These are phyloP conservation scores for Epichloe uncinata DNA, from an alignment of 2,329 filamentous ascomycete genomes.

Conservation along the genomic window DNA sequence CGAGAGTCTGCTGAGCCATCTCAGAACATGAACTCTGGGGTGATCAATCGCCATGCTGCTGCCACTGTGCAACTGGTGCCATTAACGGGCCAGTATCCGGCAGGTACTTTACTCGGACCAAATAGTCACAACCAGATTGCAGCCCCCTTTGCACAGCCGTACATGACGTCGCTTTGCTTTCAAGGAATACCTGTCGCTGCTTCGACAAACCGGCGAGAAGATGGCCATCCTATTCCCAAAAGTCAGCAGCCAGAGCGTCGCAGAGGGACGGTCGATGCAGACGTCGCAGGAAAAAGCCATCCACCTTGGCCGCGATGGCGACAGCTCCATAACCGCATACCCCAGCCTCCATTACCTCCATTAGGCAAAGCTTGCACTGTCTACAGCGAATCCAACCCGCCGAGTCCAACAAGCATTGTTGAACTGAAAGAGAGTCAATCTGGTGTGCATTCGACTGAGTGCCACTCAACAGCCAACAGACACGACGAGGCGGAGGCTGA, in stretches of 20 bases:
- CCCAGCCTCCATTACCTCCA: slow-evolving; percentile 18
- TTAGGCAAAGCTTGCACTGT: slow-evolving; percentile 24
- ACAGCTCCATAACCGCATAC: slow-evolving; percentile 14
- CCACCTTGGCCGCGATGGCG: slow-evolving; percentile 14
- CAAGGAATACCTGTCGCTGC: not conserved
- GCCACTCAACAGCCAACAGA: not conserved
- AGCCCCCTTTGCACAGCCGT: not conserved
- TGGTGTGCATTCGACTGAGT: not conserved
- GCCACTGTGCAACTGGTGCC: not conserved
- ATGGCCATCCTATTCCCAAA: not conserved
- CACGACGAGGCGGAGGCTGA: slow-evolving; percentile 1
- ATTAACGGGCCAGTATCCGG: not conserved
- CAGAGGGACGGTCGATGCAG: not conserved
- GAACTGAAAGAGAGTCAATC: not conserved
- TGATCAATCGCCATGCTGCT: not conserved
- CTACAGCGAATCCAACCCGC: slow-evolving; percentile 14
- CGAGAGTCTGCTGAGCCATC: not conserved
- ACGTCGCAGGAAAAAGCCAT: not conserved
- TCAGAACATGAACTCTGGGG: not conserved
- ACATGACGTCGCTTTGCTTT: not conserved
- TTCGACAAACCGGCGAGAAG: not conserved
- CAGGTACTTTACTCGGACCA: not conserved
- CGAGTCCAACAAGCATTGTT: slow-evolving; percentile 3
- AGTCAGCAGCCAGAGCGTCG: not conserved
- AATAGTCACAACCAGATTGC: not conserved